Evolutionary conservation across 2,329 filamentous ascomycete species (phyloP), one percentile per base, ranked within the genome.

Genomic region (Teratosphaeria destructans): DNA sequence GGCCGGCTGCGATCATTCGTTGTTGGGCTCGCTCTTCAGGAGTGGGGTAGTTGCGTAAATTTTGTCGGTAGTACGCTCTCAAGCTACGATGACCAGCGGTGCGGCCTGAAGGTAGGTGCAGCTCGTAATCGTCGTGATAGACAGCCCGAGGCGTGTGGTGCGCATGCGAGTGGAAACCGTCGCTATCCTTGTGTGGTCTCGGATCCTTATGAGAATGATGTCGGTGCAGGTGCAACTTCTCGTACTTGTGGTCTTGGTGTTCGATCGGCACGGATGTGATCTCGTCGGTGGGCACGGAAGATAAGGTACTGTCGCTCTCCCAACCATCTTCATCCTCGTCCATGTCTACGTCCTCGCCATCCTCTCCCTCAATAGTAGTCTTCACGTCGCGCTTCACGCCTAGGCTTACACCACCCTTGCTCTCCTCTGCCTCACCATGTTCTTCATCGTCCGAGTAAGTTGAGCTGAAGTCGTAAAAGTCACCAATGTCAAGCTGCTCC

Each of bases 391-490:
- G 82, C 68, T 80, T 82, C 16, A 80, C 81, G 7, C 86, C 86
- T 11, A 91, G 79, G 72, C 89, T 93, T 62, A 87, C 86, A 14
- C 88, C 89, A 29, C 76, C 76, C 55, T 68, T 70, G 26, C 70
- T 60, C 26, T 76, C 79, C 8, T 75, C 76, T 47, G 78, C 76
- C 32, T 73, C 72, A 1, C 82, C 84, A 1, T 85, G 82, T 16
- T 83, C 78, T 7, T 81, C 79, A 11, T 81, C 84, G 68, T 97
- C 94, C 0, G 91, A 94, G 73, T 99, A 99, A 1, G 94, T 96
- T 75, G 89, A 89, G 65, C 89, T 84, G 81, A 99, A 99, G 72
- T 99, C 94, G 75, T 99, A 99, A 74, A 90, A 96, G 65, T 97
- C 90, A 59, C 94, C 94, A 69, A 99, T 90, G 59, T 95, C 90